Base-by-base conservation (phyloP, 768 basidiomycete species). In the Tricholoma bakamatsutake region DNA sequence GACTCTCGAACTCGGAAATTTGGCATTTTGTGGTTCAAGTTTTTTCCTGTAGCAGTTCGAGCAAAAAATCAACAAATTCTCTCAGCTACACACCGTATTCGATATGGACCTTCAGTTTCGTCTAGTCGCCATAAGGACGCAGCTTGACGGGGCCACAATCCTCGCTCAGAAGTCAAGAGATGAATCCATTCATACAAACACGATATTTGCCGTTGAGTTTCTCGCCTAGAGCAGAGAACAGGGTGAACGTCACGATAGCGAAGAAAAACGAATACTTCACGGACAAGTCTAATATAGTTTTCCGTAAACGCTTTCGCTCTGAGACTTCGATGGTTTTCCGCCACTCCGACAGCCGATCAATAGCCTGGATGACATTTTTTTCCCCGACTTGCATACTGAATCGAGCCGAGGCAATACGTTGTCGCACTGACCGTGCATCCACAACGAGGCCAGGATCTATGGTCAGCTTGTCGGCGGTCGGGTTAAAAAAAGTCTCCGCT, bases 51-150 rank as follows among this genome's bases (percentile, higher is more conserved):
- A 55, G 6, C 21, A 48, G 15, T 34, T 9, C 12, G 10, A 31
- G 15, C n/a, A 7, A n/a, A n/a, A n/a, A 6, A 6, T 31, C 6
- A 52, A 52, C 13, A 52, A 17, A 48, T n/a, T 17, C 7, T 31
- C n/a, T 34, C 15, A 35, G 18, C n/a, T 50, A 57, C 62, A 15
- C 62, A 92, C 93, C 93, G 76, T 52, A 90, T 88, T 47, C 93
- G 82, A 62, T 90, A 80, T 1, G 93, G 93, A 1, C 93, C 94
- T 64, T 97, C 94, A 1, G 93, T 94, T 63, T 95, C 93, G 59
- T 96, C 94, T 45, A 96, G 69, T 31, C 86, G 74, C 94, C 94
- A 96, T 10, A 79, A 61, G 21, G 73, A 71, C 2, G 64, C 71
- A 39, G 74, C 74, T 13, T 76, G 68, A 43, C 80, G 77, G 1